These are phyloP conservation scores for Verticillium dahliae DNA, from an alignment of 2,329 filamentous ascomycete species.

Conservation along the genomic window DNA sequence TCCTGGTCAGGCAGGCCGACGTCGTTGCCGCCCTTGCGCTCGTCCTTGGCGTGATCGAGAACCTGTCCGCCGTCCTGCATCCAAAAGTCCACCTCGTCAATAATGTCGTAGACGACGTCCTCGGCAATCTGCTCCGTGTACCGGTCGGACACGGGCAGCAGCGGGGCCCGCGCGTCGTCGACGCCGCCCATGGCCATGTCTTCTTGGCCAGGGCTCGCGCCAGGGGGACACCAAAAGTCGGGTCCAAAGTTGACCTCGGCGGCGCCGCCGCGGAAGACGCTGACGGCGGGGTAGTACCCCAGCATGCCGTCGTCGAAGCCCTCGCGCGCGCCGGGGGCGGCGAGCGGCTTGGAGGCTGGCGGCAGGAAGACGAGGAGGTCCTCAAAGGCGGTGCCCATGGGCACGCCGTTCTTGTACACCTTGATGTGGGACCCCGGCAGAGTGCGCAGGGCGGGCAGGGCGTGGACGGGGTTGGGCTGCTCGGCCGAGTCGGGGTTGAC, in stretches of 20 bases:
- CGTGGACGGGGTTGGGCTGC: conserved; percentile 65
- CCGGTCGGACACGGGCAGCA: conserved; percentile 65
- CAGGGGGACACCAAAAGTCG: conserved; percentile 81
- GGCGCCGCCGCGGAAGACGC: conserved; percentile 84
- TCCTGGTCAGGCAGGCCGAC: conserved; percentile 39
- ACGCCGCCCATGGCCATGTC: background rate
- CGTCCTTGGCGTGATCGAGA: conserved; percentile 30
- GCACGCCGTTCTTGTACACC: conserved; percentile 85
- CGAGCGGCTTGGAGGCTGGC: conserved; percentile 70
- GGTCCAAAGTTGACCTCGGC: conserved; percentile 93
- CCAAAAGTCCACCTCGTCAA: conserved; percentile 93
- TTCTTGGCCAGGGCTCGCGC: background rate
- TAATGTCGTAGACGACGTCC: conserved; percentile 84
- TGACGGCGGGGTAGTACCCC: conserved; percentile 91
- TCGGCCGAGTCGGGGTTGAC: conserved; percentile 39
- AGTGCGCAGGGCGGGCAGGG: conserved; percentile 69
- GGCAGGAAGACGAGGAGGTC: conserved; percentile 87
- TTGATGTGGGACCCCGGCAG: conserved; percentile 81
- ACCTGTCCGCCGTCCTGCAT: conserved; percentile 57
- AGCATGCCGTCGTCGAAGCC: conserved; percentile 91
- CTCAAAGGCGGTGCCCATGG: conserved; percentile 82
- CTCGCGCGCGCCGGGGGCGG: conserved; percentile 69
- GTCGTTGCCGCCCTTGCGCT: conserved; percentile 34
- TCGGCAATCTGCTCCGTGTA: conserved; percentile 93
- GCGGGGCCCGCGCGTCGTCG: conserved; percentile 15